Conservation (phyloP, 805 yeast species). For the Blastobotrys attinorum region DNA sequence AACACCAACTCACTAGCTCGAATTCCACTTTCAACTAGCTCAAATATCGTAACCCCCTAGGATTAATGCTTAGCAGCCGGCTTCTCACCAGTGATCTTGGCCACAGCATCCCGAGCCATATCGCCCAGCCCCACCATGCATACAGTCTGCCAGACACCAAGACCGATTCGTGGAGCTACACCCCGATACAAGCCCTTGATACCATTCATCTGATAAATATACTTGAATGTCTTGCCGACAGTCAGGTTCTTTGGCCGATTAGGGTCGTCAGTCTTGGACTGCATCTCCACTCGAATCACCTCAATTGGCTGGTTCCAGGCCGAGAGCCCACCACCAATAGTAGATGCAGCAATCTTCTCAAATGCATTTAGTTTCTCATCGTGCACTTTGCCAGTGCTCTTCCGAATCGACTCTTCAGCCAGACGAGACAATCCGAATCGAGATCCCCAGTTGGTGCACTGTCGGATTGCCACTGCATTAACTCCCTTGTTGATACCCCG, state of each 20-base stretch:
- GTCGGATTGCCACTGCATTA: constrained; percentile 97
- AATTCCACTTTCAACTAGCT: too few relatives aligned
- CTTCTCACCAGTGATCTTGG: constrained; percentile 49
- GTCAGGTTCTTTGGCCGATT: constrained; percentile 89
- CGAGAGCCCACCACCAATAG: constrained; percentile 92
- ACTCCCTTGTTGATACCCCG: constrained; percentile 96
- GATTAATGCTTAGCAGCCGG: constrained; percentile 34
- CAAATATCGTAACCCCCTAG: too few relatives aligned
- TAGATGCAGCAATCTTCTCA: constrained; percentile 80
- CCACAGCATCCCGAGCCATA: constrained; percentile 70
- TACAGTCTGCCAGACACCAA: constrained; percentile 97
- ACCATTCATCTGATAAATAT: constrained; percentile 79
- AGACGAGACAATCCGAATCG: constrained; percentile 88
- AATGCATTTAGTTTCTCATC: constrained; percentile 58
- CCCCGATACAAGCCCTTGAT: constrained; percentile 89
- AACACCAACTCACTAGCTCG: too few relatives aligned
- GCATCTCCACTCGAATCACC: constrained; percentile 97
- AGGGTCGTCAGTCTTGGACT: constrained; percentile 87
- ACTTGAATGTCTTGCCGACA: constrained; percentile 67
- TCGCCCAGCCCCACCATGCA: constrained; percentile 99
- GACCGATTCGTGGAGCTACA: constrained; percentile 92
- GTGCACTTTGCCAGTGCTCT: constrained; percentile 48
- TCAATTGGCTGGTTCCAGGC: constrained; percentile 99
- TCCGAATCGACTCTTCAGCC: constrained; percentile 79
- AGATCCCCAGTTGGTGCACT: constrained; percentile 98